These are phyloP conservation scores for Pseudogymnoascus sp. DNA, from an alignment of 2,329 filamentous ascomycete genomes.

Conservation along the genomic window DNA sequence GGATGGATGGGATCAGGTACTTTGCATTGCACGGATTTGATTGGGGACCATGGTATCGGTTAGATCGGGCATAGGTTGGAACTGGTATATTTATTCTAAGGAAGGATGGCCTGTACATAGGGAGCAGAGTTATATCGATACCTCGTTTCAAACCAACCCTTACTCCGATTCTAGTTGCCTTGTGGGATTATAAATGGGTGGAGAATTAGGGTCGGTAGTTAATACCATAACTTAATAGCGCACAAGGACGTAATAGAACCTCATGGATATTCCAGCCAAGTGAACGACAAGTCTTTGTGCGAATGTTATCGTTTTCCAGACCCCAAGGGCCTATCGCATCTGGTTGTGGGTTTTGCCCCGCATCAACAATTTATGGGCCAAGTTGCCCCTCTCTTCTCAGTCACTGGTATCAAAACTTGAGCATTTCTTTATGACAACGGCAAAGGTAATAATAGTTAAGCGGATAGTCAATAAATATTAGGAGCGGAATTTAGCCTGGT, in stretches of 20 bases:
- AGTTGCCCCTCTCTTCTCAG: background rate
- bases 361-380: background rate
- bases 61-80: background rate
- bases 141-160: background rate
- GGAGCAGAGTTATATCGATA: conserved; percentile 4
- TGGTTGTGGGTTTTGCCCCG: conserved; percentile 5
- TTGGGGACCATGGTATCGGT: background rate
- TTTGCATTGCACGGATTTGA: background rate
- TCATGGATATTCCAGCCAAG: background rate
- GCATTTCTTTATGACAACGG: background rate
- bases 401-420: background rate
- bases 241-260: background rate
- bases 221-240: background rate
- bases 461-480: background rate
- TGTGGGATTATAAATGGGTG: conserved; percentile 7
- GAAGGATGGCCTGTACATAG: background rate
- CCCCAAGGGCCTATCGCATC: background rate
- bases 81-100: background rate
- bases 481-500: too few relatives aligned
- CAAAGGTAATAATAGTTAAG: background rate
- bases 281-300: background rate
- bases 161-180: background rate
- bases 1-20: background rate
- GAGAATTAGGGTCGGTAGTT: background rate
- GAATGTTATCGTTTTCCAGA: background rate